Base-by-base conservation (phyloP, 768 basidiomycete genomes). In the Trametes elegans region DNA sequence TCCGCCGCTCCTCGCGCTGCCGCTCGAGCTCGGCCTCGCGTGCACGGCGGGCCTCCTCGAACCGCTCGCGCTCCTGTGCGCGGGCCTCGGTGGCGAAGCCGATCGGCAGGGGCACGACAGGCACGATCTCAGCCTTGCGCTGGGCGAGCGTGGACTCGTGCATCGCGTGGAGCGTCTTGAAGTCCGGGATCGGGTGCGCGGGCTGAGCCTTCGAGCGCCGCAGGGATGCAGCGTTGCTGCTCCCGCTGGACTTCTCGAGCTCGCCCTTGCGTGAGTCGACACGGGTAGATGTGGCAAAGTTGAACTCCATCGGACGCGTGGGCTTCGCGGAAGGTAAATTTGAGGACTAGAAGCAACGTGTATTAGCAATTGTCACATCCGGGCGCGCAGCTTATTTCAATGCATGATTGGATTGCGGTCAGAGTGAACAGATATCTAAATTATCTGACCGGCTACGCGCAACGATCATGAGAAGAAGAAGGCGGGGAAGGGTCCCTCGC, bases 41-140 rank as follows among this genome's bases (percentile, higher is more conserved):
- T 64, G 76, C 80, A 57, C 74, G 74, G 26, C 87, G 64, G 66
- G 69, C 73, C 58, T 75, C 77, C 42, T 90, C 85, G 67, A 85
- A 90, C 72, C 74, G 74, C 64, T 77, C 81, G 45, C 87, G 78
- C 64, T 88, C 85, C 61, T 73, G 76, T 55, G 80, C 77, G 31
- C 88, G 78, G 14, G 66, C 68, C 31, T 82, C 81, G 6, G 85
- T 88, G 52, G 67, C 72, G 56, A 87, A 73, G 49, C 70, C 63
- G 35, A 81, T 72, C 9, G 79, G 70, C 10, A 70, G 63, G 10
- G 83, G 83, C 4, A 82, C 64, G 3, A 75, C 74, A 23, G 80
- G 81, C 44, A 71, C 73, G 18, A 79, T 62, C 27, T 77, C 76
- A 58, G 76, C 77, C 60, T 76, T 79, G 29, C 76, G 76, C 38